Conservation (phyloP, 169 alveolate species). For the Hepatocystis sp. region DNA sequence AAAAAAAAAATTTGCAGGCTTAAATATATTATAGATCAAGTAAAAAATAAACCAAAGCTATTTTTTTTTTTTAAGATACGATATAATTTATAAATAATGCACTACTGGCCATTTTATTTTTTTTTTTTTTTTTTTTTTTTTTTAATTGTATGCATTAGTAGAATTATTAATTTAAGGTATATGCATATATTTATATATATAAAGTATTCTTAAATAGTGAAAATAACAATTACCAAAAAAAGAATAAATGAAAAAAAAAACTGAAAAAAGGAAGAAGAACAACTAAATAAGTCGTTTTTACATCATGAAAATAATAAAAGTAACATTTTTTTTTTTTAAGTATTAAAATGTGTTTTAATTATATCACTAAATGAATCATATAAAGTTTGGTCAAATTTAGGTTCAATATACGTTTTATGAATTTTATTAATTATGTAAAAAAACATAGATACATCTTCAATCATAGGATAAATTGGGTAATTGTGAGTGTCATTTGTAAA, state of each 20-base stretch:
- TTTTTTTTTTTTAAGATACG: slow-evolving; percentile 10
- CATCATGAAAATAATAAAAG: too few species aligned
- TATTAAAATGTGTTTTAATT: slow-evolving; percentile 20
- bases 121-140: slow-evolving; percentile 32
- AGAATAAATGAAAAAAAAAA: slow-evolving; percentile 1
- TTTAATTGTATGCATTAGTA: slow-evolving; percentile 30
- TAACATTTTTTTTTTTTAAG: too few species aligned
- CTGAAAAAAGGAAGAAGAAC: background rate
- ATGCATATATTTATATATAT: slow-evolving; percentile 5
- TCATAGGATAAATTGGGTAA: slow-evolving; percentile 67
- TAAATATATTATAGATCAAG: slow-evolving; percentile 10
- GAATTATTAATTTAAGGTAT: slow-evolving; percentile 31
- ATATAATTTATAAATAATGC: slow-evolving; percentile 22
- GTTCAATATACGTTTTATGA: slow-evolving; percentile 11
- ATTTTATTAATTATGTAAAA: slow-evolving; percentile 60
- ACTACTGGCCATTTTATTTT: slow-evolving; percentile 1
- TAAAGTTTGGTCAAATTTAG: slow-evolving; percentile 20
- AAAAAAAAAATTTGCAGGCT: slow-evolving; percentile 21
- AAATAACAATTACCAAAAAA: slow-evolving; percentile 8
- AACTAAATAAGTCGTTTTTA: too few species aligned
- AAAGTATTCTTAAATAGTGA: slow-evolving; percentile 10
- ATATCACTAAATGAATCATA: slow-evolving; percentile 38
- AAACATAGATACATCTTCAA: slow-evolving; percentile 66
- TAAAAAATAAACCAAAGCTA: background rate
- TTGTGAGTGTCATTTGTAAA: slow-evolving; percentile 69